Evolutionary conservation across 305 asterid genomes (phyloP), one percentile per base, ranked within the genome.

Genomic region (Fraxinus albicans): DNA sequence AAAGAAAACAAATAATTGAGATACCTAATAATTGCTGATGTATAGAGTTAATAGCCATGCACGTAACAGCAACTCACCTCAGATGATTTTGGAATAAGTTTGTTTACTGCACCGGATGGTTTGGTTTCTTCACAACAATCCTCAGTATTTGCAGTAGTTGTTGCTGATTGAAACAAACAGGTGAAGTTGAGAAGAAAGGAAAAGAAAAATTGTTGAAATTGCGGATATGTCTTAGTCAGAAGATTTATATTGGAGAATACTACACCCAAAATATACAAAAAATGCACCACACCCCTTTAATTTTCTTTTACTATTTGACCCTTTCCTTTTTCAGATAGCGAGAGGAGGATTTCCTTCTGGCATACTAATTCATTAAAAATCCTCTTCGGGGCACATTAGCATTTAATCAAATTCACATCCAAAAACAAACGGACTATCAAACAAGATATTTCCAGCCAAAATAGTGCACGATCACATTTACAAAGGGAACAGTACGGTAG

Each of bases 1-100:
- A 78, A 4, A 15, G 79, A 63, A 60, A 82, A 34, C 79, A 38
- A 77, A 77, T 13, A 42, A 36, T 31, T 76, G 60, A 79, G 83
- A 86, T 36, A 47, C 25, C 27, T 63, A 55, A 33, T 9, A 36
- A 76, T 77, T 38, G 31, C 27, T 77, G 73, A 50, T 38, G 19
- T 53, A 40, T 7, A 63, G n/a, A 75, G 78, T 31, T 12, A 23
- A 73, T 65, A 69, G 38, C 19, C 34, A 31, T n/a, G 35, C 40
- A 77, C 72, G 31, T 67, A 65, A 73, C 42, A 82, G 81, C 58
- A 78, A 79, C 91, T 85, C 80, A 91, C 99, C 94, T 95, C 96
- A 33, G 69, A 53, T 58, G 91, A 81, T 35, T 83, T 93, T 35
- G 92, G 97, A 82, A 89, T 83, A 78, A 87, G 89, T 60, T 89